These are phyloP conservation scores for Podila epicladia DNA, from an alignment of 192 early-diverging fungal genomes.

Conservation along the genomic window DNA sequence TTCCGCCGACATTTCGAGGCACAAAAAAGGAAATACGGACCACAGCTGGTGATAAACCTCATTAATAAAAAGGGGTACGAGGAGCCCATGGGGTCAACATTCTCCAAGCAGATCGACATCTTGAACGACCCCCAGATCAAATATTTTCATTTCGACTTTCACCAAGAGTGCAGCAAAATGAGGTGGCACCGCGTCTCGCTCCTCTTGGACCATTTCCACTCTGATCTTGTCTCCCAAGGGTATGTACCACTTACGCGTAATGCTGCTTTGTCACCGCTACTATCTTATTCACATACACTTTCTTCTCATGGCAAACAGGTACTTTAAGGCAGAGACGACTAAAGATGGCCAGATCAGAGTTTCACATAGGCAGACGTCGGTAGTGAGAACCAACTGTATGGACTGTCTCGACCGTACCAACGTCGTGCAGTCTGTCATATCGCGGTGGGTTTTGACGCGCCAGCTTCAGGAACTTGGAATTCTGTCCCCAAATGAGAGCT, in stretches of 20 bases:
- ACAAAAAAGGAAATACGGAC: conserved; percentile 77
- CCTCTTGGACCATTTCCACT: conserved; percentile 80
- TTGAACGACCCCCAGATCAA: conserved; percentile 67
- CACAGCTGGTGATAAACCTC: conserved; percentile 91
- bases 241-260: neutral
- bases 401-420: conserved; percentile 99
- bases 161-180: conserved; percentile 96
- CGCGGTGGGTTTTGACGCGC: conserved; percentile 72
- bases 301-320: conserved; percentile 52
- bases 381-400: conserved; percentile 98
- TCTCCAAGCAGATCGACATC: conserved; percentile 71
- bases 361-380: conserved; percentile 72
- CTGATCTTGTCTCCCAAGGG: conserved; percentile 66
- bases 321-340: conserved; percentile 58
- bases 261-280: neutral
- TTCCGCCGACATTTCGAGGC: conserved; percentile 79
- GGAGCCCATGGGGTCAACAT: conserved; percentile 83
- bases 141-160: conserved; percentile 98
- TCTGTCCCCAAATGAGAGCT: conserved; percentile 62
- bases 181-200: conserved; percentile 91
- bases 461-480: conserved; percentile 79
- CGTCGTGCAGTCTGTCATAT: conserved; percentile 95
- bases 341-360: conserved; percentile 27
- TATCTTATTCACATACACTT: neutral
- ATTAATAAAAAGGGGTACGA: conserved; percentile 98